A percentile compares a stretch with the other conserved stretches of the same genome.
These are phyloP conservation scores for Sugiyamaella paludigena DNA, from an alignment of 1,139 yeast genomes.

Conservation along the genomic window DNA sequence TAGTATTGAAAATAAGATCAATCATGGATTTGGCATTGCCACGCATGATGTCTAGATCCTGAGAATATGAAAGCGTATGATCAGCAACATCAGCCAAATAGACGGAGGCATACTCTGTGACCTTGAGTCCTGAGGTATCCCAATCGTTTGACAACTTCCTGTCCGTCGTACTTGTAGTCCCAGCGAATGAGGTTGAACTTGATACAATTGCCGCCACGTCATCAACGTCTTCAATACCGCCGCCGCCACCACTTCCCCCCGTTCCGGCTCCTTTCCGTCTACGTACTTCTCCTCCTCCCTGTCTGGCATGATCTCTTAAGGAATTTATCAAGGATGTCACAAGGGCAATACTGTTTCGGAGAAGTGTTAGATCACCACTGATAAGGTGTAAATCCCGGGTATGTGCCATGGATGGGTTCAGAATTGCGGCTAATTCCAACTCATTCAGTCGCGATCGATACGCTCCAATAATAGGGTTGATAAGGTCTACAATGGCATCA, in stretches of 20 bases:
- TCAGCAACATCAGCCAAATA: conserved; percentile 54
- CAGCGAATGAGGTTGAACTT: background rate
- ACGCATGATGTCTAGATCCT: conserved; percentile 52
- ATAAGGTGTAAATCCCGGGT: conserved; percentile 52
- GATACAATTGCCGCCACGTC: background rate
- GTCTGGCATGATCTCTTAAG: conserved; percentile 36
- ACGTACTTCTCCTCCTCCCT: background rate
- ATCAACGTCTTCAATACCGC: background rate
- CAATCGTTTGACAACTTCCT: background rate
- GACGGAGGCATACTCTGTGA: conserved; percentile 42
- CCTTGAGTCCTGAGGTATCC: conserved; percentile 16
- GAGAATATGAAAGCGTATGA: conserved; percentile 49
- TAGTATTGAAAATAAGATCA: conserved; percentile 52
- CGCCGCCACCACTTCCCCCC: too few species aligned
- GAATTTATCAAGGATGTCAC: conserved; percentile 46
- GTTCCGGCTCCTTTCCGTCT: background rate
- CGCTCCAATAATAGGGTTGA: conserved; percentile 59
- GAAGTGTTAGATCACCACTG: conserved; percentile 49
- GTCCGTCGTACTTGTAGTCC: background rate
- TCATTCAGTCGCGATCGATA: conserved; percentile 50
- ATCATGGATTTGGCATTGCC: conserved; percentile 49
- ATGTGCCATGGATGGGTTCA: conserved; percentile 48
- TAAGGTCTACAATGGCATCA: conserved; percentile 55
- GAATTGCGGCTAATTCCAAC: conserved; percentile 49
- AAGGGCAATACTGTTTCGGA: conserved; percentile 47